phyloP scores from a whole-genome alignment of 108 stramenopile genomes.

The Schizochytrium sp. region DNA sequence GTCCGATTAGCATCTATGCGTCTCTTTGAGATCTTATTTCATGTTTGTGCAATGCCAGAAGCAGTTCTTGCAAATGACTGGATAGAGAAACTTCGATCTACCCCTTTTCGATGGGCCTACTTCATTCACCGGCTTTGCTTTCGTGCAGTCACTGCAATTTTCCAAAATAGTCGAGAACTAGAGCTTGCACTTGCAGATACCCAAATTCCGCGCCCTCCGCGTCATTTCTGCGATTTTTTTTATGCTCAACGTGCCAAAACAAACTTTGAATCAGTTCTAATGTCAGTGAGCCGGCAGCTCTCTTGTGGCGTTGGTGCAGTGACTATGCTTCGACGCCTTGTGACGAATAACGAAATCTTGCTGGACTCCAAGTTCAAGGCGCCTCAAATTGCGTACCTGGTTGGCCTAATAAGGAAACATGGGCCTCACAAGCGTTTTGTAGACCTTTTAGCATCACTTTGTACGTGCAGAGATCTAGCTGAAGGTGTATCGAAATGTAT shows the following conservation, averaged over 20 bases:
- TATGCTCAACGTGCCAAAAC: background rate
- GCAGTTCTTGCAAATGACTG: slow-evolving; percentile 15
- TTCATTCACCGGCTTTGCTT: slow-evolving; percentile 57
- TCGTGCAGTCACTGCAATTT: slow-evolving; percentile 47
- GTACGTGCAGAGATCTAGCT: slow-evolving; percentile 16
- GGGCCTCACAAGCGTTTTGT: slow-evolving; percentile 37
- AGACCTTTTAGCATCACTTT: slow-evolving; percentile 36
- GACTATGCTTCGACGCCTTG: slow-evolving; percentile 16
- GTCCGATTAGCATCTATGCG: slow-evolving; percentile 8
- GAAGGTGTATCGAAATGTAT: slow-evolving; percentile 11
- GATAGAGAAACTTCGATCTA: background rate
- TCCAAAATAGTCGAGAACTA: slow-evolving; percentile 9
- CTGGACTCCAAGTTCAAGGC: slow-evolving; percentile 50
- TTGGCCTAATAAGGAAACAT: background rate
- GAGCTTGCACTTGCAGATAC: slow-evolving; percentile 41
- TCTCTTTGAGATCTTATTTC: slow-evolving; percentile 50
- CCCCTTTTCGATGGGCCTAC: slow-evolving; percentile 52
- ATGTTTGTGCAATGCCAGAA: background rate
- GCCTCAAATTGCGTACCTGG: slow-evolving; percentile 24
- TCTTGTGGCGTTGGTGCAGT: slow-evolving; percentile 58
- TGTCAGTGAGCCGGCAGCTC: slow-evolving; percentile 23
- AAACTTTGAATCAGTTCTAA: background rate
- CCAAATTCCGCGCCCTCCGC: background rate
- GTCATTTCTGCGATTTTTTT: slow-evolving; percentile 38
- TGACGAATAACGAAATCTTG: slow-evolving; percentile 15